Conservation (phyloP, 106 monocot species). For the Apostasia ramifera region DNA sequence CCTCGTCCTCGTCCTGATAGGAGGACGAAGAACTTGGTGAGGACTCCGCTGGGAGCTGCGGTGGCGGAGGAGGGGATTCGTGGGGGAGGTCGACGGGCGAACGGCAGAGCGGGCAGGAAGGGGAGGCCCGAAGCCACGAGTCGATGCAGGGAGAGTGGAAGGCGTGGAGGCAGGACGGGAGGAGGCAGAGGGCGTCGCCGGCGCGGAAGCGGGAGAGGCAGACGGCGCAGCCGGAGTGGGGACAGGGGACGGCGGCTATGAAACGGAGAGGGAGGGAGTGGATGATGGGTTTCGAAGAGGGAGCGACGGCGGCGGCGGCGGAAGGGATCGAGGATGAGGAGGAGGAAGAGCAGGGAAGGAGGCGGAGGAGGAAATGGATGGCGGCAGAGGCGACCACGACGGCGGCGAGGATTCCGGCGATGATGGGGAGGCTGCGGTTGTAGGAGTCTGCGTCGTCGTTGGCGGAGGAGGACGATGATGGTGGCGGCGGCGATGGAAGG, state of each 20-base stretch:
- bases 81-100: neutral
- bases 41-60: no score
- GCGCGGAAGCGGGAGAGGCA: conserved; percentile 23
- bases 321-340: neutral
- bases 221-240: conserved; percentile 17
- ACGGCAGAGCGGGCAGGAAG: conserved; percentile 33
- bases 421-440: neutral
- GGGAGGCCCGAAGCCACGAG: conserved; percentile 20
- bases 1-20: no score
- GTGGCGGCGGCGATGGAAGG: neutral
- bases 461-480: no score
- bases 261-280: conserved; percentile 6
- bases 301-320: neutral
- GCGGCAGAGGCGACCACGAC: neutral
- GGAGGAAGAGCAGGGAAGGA: neutral
- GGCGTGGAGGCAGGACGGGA: conserved; percentile 30
- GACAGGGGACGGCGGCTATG: neutral
- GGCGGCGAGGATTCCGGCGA: neutral
- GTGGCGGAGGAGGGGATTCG: neutral
- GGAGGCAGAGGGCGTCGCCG: conserved; percentile 16
- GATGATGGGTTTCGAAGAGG: neutral
- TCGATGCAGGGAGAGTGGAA: conserved; percentile 31
- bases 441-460: no score
- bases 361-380: neutral
- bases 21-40: no score